Base-by-base conservation (phyloP, 2,329 filamentous ascomycete species). In the Trichoderma sp. region DNA sequence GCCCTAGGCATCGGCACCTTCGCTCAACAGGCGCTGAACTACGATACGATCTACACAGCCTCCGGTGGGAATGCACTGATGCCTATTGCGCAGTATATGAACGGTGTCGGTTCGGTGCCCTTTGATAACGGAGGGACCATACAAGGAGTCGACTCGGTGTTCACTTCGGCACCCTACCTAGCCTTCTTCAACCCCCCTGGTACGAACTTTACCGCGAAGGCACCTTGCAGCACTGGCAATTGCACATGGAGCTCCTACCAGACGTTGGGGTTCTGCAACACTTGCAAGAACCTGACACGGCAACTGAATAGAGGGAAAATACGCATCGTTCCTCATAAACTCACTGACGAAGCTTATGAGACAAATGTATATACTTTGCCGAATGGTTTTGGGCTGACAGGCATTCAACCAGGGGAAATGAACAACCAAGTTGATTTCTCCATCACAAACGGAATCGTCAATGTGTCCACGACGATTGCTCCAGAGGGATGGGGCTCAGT, bases 1-100 rank as follows among this genome's bases (percentile, higher is more conserved):
- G 36, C 62, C n/a, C 62, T 65, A n/a, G 62, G 62, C 62, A 65
- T 65, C 62, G 62, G 62, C 12, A 65, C 62, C 28, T 65, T 65
- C 26, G 39, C 34, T 53, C 62, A 65, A 34, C 62, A 65, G 43
- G 62, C 62, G 28, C 12, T 65, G 15, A 32, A 65, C 39, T 65
- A 65, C 43, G 62, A 65, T 15, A 65, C 62, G 12, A 65, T 65
- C 28, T 65, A 65, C 62, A 43, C 62, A 34, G 17, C n/a, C 11
- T 65, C 62, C 20, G 62, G 62, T 30, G 62, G 62, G 50, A 65
- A 30, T 50, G 62, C 62, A 23, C 26, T 65, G 39, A 53, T 65
- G 5, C 62, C 62, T n/a, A 34, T 65, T 50, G 62, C 62, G 11
- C 39, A 17, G 26, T 65, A 32, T 50, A 65, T 65, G 47, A 50